phyloP scores from a whole-genome alignment of 345 rosid species.

The Bruguiera parviflora region DNA sequence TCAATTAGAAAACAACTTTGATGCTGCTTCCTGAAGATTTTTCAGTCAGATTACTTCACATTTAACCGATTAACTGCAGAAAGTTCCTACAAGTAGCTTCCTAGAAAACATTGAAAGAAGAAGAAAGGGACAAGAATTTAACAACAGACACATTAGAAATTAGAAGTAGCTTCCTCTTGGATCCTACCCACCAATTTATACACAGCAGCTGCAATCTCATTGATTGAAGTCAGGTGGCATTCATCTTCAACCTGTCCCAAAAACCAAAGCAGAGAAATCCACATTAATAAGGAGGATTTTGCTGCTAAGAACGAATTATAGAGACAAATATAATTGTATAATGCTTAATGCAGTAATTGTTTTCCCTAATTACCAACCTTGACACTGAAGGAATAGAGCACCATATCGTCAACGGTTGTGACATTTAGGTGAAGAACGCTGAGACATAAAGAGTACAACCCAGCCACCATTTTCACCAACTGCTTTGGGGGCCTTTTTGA shows the following conservation, averaged over 20 bases:
- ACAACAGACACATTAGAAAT: constrained; percentile 12
- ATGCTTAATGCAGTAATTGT: not conserved
- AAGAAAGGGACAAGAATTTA: not conserved
- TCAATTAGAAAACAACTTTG: too few species aligned
- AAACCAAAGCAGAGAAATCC: not conserved
- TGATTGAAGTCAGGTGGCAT: constrained; percentile 39
- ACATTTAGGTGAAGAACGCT: constrained; percentile 53
- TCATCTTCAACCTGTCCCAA: constrained; percentile 47
- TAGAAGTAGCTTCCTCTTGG: constrained; percentile 31
- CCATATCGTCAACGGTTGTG: constrained; percentile 41
- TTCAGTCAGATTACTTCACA: too few species aligned
- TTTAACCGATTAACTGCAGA: not conserved
- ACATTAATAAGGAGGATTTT: too few species aligned
- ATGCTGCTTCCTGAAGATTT: too few species aligned
- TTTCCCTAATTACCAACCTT: constrained; percentile 36
- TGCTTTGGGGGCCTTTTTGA: constrained; percentile 45
- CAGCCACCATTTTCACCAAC: constrained; percentile 48
- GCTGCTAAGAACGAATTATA: too few species aligned
- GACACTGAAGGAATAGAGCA: constrained; percentile 51
- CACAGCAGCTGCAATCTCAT: constrained; percentile 53
- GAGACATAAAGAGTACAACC: constrained; percentile 44
- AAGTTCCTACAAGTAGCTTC: too few species aligned
- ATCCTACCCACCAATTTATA: constrained; percentile 46
- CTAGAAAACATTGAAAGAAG: not conserved
- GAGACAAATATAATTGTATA: too few species aligned